A percentile compares a stretch with the other conserved stretches of the same genome.
These are phyloP conservation scores for Avicennia marina DNA, from an alignment of 257 asterid species.

Conservation along the genomic window DNA sequence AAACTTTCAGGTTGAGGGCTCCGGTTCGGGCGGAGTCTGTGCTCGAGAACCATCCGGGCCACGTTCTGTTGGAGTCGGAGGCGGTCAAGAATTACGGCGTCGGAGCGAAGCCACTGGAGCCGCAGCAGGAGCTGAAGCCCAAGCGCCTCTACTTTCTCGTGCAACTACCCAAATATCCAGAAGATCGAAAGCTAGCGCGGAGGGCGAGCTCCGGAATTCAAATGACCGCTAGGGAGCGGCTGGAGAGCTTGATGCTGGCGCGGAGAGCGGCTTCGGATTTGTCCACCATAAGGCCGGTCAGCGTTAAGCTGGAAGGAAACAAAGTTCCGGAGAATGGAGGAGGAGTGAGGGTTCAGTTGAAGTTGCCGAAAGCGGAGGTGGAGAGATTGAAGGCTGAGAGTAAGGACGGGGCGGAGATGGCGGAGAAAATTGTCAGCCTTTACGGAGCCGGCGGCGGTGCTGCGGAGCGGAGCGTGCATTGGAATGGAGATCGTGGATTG, in stretches of 20 bases:
- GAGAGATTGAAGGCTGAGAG: conserved; percentile 76
- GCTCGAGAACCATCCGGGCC: conserved; percentile 44
- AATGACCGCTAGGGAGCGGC: conserved; percentile 91
- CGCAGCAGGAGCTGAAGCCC: conserved; percentile 58
- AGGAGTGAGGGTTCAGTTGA: conserved; percentile 52
- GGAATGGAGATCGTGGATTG: conserved; percentile 20
- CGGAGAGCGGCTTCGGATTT: conserved; percentile 77
- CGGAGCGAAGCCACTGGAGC: conserved; percentile 74
- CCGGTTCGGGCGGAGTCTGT: conserved; percentile 61
- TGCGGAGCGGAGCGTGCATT: conserved; percentile 18
- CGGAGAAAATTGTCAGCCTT: conserved; percentile 56
- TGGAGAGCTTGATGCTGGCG: conserved; percentile 79
- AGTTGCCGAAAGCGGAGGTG: conserved; percentile 70
- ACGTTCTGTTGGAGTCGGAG: conserved; percentile 61
- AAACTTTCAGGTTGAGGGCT: conserved; percentile 54
- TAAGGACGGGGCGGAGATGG: conserved; percentile 51
- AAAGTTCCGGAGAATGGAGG: conserved; percentile 4
- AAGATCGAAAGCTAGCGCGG: conserved; percentile 43
- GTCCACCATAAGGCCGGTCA: conserved; percentile 51
- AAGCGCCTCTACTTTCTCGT: conserved; percentile 13
- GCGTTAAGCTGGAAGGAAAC: conserved; percentile 23
- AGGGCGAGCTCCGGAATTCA: conserved; percentile 86
- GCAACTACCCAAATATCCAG: conserved; percentile 53
- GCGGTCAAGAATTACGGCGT: conserved; percentile 61
- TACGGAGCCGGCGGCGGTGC: conserved; percentile 28